Base-by-base conservation (phyloP, 73 alveolate species). In the Paramecium primaurelia region DNA sequence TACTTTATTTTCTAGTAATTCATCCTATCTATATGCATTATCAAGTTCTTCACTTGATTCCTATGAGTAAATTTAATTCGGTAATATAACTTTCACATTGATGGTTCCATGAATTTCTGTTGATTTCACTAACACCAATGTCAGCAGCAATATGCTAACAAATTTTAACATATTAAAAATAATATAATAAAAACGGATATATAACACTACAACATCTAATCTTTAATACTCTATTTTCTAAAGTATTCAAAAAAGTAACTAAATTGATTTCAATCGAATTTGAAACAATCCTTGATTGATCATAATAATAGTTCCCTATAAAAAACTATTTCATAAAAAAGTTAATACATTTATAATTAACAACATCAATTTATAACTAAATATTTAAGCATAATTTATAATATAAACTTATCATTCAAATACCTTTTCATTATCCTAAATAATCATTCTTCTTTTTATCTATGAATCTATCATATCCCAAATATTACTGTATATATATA, bases 141-240 rank as follows among this genome's bases (percentile, higher is more conserved):
- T 34, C 49, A 64, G 84, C 84, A 64, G 30, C 47, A 64, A 64
- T 34, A 64, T 34, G 25, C 84, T 64, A 64, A 34, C 84, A 64
- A 64, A 32, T 64, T 64, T 64, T 64, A 64, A 64, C 84, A 64
- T 64, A 64, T 64, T 64, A 64, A 32, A 64, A 64, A 32, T 40
- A 64, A 54, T 54, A 64, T 64, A 64, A 64, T 64, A 64, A 64
- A 64, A 64, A 64, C 84, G 84, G 84, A 64, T 64, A 32, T 64
- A 64, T 64, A 64, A 54, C 69, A 54, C 69, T 54, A n/a, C 69
- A 54, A 54, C 69, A 54, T 54, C 69, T 54, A 54, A n/a, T 54
- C 20, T 54, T n/a, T 54, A 54, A 54, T 54, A 54, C 69, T 54
- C 2, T 18, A 2, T 49, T 54, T 18, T 54, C 36, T 7, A 54